Percentiles rank a stretch among this genome's conserved stretches.
These are phyloP conservation scores for Plantago coronopus DNA, from an alignment of 305 asterid genomes.

Conservation along the genomic window DNA sequence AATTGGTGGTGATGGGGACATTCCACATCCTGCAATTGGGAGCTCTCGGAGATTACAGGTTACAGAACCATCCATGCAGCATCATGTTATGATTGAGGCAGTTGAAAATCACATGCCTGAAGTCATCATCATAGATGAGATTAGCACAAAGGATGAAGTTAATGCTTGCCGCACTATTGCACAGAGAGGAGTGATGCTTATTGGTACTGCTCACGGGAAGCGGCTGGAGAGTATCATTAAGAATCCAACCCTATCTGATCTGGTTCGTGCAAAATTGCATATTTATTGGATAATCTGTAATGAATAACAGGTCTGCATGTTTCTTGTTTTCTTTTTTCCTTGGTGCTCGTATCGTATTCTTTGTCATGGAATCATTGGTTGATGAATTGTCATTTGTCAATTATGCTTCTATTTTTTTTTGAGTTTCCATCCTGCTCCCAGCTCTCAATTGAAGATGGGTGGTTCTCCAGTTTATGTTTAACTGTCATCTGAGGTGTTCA, in stretches of 20 bases:
- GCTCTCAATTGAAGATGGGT: no score
- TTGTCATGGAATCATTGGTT: no score
- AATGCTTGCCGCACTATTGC: conserved; percentile 71
- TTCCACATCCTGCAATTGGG: conserved; percentile 75
- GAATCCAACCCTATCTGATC: conserved; percentile 52
- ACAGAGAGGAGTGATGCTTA: conserved; percentile 83
- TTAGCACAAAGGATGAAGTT: conserved; percentile 70
- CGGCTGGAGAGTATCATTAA: conserved; percentile 55
- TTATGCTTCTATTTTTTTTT: no score
- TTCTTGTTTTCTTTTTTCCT: conserved; percentile 7
- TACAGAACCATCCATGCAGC: conserved; percentile 59
- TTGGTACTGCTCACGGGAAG: conserved; percentile 79
- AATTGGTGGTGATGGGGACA: conserved; percentile 77
- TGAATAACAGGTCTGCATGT: neutral
- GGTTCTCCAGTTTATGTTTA: no score
- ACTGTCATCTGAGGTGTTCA: no score
- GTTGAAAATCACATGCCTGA: conserved; percentile 87
- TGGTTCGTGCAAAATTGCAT: conserved; percentile 44
- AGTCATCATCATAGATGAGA: conserved; percentile 75
- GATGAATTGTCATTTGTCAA: no score
- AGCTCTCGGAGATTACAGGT: conserved; percentile 75
- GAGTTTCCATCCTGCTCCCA: no score
- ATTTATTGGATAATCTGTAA: conserved; percentile 16
- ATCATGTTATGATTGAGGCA: conserved; percentile 74
- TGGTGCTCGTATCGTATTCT: no score